A percentile compares a stretch with the other conserved stretches of the same genome.
Evolutionary conservation across 441 rosid species (phyloP).

Genomic region (Aquilaria agallochum): DNA sequence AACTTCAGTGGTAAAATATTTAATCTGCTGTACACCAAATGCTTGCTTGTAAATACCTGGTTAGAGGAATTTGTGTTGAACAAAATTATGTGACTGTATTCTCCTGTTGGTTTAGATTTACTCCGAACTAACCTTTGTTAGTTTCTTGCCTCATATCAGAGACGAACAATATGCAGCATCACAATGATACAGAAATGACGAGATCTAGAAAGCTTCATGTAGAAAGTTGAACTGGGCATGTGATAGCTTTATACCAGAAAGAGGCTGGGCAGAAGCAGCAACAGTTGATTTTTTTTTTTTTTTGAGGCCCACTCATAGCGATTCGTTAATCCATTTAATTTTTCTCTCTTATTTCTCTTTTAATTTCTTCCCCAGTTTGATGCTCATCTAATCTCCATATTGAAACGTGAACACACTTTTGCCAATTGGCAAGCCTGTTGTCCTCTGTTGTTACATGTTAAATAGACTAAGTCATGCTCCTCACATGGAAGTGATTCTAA

Average conservation of each 20-base stretch:
- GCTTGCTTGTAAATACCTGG: background rate
- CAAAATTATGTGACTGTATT: background rate
- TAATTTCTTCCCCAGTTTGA: conserved; percentile 20
- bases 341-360: conserved; percentile 11
- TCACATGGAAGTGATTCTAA: too few relatives aligned
- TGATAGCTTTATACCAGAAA: conserved; percentile 48
- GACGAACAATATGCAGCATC: conserved; percentile 16
- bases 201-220: conserved; percentile 7
- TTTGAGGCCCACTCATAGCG: conserved; percentile 32
- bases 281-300: conserved; percentile 20
- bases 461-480: too few relatives aligned
- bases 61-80: background rate
- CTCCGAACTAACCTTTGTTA: background rate
- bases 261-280: conserved; percentile 27
- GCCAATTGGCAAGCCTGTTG: too few relatives aligned
- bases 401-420: conserved; percentile 5
- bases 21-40: too few relatives aligned
- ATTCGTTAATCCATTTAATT: conserved; percentile 41
- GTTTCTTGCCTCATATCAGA: background rate
- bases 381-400: conserved; percentile 15
- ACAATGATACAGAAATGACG: background rate
- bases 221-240: conserved; percentile 19
- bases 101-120: too few relatives aligned
- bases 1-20: too few relatives aligned
- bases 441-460: too few relatives aligned